Conservation (phyloP, 2,329 filamentous ascomycete genomes). For the Lasiodiplodia gonubiensis region DNA sequence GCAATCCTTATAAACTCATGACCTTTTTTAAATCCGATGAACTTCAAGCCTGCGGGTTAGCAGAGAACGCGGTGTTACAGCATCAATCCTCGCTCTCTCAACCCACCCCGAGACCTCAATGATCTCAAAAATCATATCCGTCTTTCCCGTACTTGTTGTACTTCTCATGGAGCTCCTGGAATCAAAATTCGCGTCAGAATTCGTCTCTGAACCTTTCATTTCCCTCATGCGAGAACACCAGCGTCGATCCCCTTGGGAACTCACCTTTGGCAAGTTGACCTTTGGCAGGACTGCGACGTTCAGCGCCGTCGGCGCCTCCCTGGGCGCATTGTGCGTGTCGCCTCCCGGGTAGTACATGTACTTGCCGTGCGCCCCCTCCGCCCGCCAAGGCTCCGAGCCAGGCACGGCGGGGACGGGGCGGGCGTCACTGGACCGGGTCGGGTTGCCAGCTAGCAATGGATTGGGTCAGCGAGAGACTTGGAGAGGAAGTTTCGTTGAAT, state of each 20-base stretch:
- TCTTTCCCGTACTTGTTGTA: constrained; percentile 99
- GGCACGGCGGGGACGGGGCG: neutral
- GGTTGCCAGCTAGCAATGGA: neutral
- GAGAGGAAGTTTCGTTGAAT: no score
- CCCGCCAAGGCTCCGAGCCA: constrained; percentile 90
- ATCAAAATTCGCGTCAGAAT: neutral
- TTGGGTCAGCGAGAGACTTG: no score
- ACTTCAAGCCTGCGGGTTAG: neutral
- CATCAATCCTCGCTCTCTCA: neutral
- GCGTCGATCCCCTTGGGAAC: neutral
- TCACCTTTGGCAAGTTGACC: constrained; percentile 81
- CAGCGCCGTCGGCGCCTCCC: constrained; percentile 90
- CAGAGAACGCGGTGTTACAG: neutral
- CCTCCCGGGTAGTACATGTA: constrained; percentile 77
- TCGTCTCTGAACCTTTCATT: no score
- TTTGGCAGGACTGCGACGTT: constrained; percentile 94
- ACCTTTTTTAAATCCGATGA: neutral
- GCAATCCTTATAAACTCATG: no score
- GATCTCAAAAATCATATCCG: constrained; percentile 62
- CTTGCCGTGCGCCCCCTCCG: constrained; percentile 65
- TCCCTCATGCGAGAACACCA: no score
- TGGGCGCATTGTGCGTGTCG: constrained; percentile 70
- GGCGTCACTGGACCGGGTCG: neutral
- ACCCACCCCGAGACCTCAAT: neutral
- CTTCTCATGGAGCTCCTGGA: constrained; percentile 85